Conservation (phyloP, 2,329 filamentous ascomycete species). For the Fusarium beomiforme region DNA sequence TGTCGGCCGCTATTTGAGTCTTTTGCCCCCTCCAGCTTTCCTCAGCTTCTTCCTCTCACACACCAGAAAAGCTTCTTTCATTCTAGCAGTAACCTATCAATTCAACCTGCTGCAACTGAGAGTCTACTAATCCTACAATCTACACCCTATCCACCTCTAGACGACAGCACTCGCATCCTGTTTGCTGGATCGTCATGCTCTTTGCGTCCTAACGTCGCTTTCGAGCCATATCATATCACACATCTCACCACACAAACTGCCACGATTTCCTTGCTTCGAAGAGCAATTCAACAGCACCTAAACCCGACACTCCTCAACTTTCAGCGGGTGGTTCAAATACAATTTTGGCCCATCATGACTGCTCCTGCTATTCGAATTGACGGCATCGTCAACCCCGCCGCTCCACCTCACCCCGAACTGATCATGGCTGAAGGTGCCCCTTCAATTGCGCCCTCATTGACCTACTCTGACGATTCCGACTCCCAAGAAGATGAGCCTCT, state of each 20-base stretch:
- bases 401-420: conserved; percentile 53
- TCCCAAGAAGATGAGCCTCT: conserved; percentile 63
- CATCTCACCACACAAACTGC: conserved; percentile 5
- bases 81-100: conserved; percentile 35
- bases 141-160: neutral
- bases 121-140: neutral
- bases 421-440: conserved; percentile 58
- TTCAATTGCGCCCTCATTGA: conserved; percentile 69
- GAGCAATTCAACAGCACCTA: conserved; percentile 31
- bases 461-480: conserved; percentile 71
- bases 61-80: neutral
- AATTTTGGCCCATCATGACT: conserved; percentile 43
- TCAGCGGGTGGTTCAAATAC: conserved; percentile 23
- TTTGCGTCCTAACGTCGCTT: conserved; percentile 36
- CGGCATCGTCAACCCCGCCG: conserved; percentile 52
- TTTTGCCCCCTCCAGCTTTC: conserved; percentile 33
- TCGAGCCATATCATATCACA: conserved; percentile 1
- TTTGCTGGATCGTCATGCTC: conserved; percentile 38
- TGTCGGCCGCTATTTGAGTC: conserved; percentile 36
- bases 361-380: conserved; percentile 41
- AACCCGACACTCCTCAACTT: conserved; percentile 8
- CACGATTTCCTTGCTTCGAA: conserved; percentile 30
- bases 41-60: conserved; percentile 9
- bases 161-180: conserved; percentile 6
- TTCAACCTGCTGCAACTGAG: conserved; percentile 19